Evolutionary conservation across 495 filamentous ascomycete species (phyloP), one percentile per base, ranked within the genome.

Genomic region (Xanthoparmelia taractica): DNA sequence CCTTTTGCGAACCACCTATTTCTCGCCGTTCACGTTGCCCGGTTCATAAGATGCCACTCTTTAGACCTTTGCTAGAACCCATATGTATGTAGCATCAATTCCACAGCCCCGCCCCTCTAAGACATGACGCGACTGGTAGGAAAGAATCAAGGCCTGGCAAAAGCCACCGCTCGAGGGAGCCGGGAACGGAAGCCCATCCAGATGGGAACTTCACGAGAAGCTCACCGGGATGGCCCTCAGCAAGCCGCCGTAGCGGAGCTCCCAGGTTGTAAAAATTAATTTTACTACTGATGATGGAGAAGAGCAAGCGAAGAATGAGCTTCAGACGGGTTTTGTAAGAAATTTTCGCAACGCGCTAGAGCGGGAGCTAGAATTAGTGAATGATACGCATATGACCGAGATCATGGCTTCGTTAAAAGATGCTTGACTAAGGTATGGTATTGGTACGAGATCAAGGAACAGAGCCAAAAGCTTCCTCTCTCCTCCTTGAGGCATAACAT

Each of bases 181-280:
- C 65, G 69, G 70, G 67, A 75, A 73, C 71, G 71, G 69, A 73
- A 70, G 67, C 37, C 36, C 57, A 70, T 50, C 63, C 67, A 71
- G 23, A 59, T 63, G 69, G 65, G 66, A 73, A 63, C 67, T 43
- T 61, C 65, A 58, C 33, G 47, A 66, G 52, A 66, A 68, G 66
- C 64, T 68, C 66, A 68, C 66, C 64, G 47, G 61, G 38, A 66
- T 64, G 68, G 63, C 65, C 66, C 67, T 73, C 71, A 73, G 69
- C 71, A 70, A 71, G 71, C 72, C 71, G 64, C 71, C 60, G 67
- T 52, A 71, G 69, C 64, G 69, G 71, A 72, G 67, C 72, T 63
- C 67, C 71, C 68, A 73, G 48, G 48, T 36, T 61, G 63, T 62
- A 68, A 56, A 64, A 55, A 63, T 66, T 60, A 63, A 58, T 67